Conservation (phyloP, 768 basidiomycete genomes). For the Rubroboletus satanas region DNA sequence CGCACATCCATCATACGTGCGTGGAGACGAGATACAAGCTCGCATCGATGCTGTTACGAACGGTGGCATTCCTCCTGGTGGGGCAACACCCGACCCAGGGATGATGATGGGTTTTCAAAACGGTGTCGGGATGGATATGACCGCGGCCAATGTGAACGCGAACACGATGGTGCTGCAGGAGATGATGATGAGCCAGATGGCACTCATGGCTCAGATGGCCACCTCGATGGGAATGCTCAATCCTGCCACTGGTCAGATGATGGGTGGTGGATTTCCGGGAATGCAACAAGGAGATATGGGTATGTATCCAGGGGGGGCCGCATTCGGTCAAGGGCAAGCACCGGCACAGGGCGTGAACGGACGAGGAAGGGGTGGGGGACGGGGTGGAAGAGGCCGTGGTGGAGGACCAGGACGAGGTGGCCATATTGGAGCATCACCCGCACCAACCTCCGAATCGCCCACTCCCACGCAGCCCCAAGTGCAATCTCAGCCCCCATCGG, state of each 20-base stretch:
- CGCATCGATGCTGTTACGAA: constrained; percentile 76
- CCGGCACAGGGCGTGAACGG: constrained; percentile 26
- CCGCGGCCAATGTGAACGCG: constrained; percentile 49
- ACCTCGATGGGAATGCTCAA: constrained; percentile 76
- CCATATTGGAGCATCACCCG: constrained; percentile 24
- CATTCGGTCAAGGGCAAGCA: constrained; percentile 20
- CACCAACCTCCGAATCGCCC: constrained; percentile 17
- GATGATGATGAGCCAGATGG: constrained; percentile 90
- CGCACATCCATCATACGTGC: constrained; percentile 29
- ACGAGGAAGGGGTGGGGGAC: constrained; percentile 43
- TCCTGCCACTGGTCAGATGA: constrained; percentile 53
- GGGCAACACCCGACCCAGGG: constrained; percentile 23
- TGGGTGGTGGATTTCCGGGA: constrained; percentile 54
- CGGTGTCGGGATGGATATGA: constrained; percentile 43
- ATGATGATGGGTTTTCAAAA: constrained; percentile 46
- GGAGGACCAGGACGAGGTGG: constrained; percentile 46
- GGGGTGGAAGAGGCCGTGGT: constrained; percentile 45
- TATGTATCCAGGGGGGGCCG: constrained; percentile 37
- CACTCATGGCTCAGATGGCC: constrained; percentile 91
- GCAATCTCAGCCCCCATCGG: constrained; percentile 17
- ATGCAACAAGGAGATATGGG: constrained; percentile 53
- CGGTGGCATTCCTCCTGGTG: constrained; percentile 39
- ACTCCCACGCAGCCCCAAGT: constrained; percentile 18
- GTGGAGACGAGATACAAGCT: constrained; percentile 70
- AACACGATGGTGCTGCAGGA: constrained; percentile 79